Evolutionary conservation across 208 protist species (phyloP).

Genomic region (Acanthamoeba rhysodes): DNA sequence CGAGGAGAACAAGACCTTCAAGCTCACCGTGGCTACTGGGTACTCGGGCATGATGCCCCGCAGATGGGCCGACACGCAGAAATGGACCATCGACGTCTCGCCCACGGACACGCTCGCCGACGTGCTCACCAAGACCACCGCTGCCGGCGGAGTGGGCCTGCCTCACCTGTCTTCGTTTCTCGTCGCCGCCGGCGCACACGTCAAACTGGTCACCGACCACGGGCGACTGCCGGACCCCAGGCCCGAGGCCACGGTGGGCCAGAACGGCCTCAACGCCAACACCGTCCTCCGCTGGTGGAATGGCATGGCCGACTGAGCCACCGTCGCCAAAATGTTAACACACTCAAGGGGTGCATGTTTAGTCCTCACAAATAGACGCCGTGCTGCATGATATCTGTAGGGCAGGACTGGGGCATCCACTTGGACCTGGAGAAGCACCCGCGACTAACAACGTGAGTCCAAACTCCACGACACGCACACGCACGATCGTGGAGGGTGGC

Average conservation of each 20-base stretch:
- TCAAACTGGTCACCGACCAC: not conserved
- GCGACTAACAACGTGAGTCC: no score
- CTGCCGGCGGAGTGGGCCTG: not conserved
- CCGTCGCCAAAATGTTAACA: no score
- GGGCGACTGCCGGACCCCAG: not conserved
- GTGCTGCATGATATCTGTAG: not conserved
- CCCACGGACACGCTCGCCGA: not conserved
- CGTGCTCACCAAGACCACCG: not conserved
- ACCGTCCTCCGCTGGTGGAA: conserved; percentile 27
- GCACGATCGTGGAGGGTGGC: no score
- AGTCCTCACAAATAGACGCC: not conserved
- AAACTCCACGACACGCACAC: not conserved
- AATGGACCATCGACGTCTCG: not conserved
- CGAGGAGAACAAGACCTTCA: not conserved
- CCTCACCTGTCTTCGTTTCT: not conserved
- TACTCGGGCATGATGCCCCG: not conserved
- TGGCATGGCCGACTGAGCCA: not conserved
- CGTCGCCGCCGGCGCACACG: not conserved
- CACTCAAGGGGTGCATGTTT: no score
- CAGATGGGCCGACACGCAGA: conserved; percentile 21
- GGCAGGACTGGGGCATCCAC: not conserved
- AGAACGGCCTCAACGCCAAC: not conserved
- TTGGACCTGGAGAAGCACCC: not conserved
- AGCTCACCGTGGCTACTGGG: not conserved
- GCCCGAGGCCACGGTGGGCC: not conserved